Base-by-base conservation (phyloP, 169 alveolate species). In the Amoebophrya sp. region DNA sequence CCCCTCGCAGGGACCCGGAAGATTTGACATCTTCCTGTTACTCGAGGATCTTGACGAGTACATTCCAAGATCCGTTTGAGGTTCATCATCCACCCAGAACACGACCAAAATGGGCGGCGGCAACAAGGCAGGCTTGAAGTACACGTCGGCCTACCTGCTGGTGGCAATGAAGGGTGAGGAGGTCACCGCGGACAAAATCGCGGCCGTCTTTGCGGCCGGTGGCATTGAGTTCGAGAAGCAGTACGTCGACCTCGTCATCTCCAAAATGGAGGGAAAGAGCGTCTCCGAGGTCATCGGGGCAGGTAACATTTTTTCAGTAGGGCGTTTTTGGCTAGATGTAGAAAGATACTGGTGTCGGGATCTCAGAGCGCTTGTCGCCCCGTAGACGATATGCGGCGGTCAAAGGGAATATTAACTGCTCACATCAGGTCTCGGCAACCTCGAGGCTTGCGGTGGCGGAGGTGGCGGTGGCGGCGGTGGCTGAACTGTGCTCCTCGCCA, bases 391-490 rank as follows among this genome's bases (percentile, higher is more conserved):
- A 13, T 42, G 48, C 48, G 20, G 48, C 48, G 4, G 48, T 42
- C n/a, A n/a, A n/a, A n/a, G n/a, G n/a, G n/a, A n/a, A n/a, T n/a
- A n/a, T n/a, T n/a, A n/a, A n/a, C n/a, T n/a, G n/a, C n/a, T n/a
- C n/a, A n/a, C n/a, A n/a, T n/a, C 78, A 58, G 78, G 78, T 58
- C 39, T 58, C 34, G 38, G 38, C 26, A 58, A 58, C 39, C 78
- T 58, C 29, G 78, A 58, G 34, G 78, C 78, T 58, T 58, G 78
- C 78, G 78, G 78, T 58, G 67, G 67, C 10, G 67, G 67, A 10
- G 78, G 78, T 7, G 78, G 78, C 34, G 78, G 78, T 29, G 78
- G 78, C 23, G 78, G 78, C 78, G 78, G 78, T 58, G 78, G n/a
- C n/a, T n/a, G n/a, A n/a, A n/a, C n/a, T n/a, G n/a, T n/a, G n/a